These are phyloP conservation scores for Ceratocystis ficicola DNA, from an alignment of 2,329 filamentous ascomycete species.

Conservation along the genomic window DNA sequence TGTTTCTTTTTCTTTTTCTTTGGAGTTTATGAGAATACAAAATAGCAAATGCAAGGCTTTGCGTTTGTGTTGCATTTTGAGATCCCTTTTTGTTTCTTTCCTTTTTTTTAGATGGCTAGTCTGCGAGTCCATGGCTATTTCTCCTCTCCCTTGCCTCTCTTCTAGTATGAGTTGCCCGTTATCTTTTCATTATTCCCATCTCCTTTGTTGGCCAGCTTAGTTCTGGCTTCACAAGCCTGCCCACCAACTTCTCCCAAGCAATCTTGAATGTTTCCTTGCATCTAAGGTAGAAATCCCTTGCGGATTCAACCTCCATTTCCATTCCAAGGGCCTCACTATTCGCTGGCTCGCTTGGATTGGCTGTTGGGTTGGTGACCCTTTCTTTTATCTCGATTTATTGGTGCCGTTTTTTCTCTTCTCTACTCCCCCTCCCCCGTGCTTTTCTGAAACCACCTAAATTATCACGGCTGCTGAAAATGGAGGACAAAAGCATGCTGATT, in stretches of 20 bases:
- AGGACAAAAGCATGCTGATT: constrained; percentile 6
- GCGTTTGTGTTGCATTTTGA: neutral
- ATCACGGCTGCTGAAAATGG: constrained; percentile 5
- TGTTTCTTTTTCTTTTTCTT: neutral
- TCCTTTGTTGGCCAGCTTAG: neutral
- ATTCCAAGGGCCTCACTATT: constrained; percentile 1
- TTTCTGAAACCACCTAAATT: neutral
- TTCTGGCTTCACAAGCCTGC: neutral
- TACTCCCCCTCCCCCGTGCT: neutral
- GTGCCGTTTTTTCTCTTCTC: neutral
- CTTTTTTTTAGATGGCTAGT: neutral
- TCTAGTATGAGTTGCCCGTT: constrained; percentile 2
- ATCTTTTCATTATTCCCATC: constrained; percentile 1
- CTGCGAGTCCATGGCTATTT: neutral
- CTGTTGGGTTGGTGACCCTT: neutral
- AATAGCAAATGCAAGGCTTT: constrained; percentile 5
- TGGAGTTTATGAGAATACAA: neutral
- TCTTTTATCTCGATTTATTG: constrained; percentile 1
- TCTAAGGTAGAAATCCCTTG: neutral
- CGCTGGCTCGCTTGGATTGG: neutral
- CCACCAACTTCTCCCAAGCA: constrained; percentile 1
- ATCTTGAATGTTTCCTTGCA: constrained; percentile 5
- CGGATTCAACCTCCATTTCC: constrained; percentile 6
- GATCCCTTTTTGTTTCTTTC: constrained; percentile 1
- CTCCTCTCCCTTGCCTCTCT: constrained; percentile 1